These are phyloP conservation scores for Corymbia calophylla DNA, from an alignment of 441 rosid genomes.

Conservation along the genomic window DNA sequence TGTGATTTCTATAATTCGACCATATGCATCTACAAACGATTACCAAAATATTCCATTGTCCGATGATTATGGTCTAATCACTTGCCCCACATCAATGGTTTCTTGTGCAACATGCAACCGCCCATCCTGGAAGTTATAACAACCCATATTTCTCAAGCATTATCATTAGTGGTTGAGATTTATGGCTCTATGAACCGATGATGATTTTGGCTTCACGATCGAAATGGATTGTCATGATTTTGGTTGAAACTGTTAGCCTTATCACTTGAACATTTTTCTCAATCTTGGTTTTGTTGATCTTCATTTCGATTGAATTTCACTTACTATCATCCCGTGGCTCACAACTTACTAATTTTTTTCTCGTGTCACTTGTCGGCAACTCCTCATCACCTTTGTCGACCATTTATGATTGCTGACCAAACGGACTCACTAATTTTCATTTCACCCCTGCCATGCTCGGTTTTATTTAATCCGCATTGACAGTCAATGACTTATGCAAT, in stretches of 20 bases:
- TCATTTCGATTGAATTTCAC: rapidly evolving
- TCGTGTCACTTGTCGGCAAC: rapidly evolving
- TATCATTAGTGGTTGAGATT: rapidly evolving
- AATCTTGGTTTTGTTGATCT: rapidly evolving
- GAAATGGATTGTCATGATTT: background rate
- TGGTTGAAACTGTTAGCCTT: rapidly evolving
- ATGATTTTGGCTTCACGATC: rapidly evolving
- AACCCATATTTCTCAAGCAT: background rate
- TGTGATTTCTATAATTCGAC: rapidly evolving
- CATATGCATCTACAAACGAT: background rate
- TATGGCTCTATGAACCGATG: rapidly evolving
- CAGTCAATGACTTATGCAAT: background rate
- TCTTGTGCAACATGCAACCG: no score
- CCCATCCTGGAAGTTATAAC: background rate
- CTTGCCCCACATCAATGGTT: background rate
- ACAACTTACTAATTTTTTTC: rapidly evolving
- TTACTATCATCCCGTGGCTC: rapidly evolving
- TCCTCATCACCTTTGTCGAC: background rate
- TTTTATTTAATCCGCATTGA: rapidly evolving
- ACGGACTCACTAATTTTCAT: background rate
- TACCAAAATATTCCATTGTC: background rate
- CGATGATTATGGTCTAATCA: background rate
- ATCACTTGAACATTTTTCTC: background rate
- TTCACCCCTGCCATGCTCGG: background rate
- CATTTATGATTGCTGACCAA: background rate